These are phyloP conservation scores for Elasticomyces elasticus DNA, from an alignment of 495 filamentous ascomycete genomes.

Conservation along the genomic window DNA sequence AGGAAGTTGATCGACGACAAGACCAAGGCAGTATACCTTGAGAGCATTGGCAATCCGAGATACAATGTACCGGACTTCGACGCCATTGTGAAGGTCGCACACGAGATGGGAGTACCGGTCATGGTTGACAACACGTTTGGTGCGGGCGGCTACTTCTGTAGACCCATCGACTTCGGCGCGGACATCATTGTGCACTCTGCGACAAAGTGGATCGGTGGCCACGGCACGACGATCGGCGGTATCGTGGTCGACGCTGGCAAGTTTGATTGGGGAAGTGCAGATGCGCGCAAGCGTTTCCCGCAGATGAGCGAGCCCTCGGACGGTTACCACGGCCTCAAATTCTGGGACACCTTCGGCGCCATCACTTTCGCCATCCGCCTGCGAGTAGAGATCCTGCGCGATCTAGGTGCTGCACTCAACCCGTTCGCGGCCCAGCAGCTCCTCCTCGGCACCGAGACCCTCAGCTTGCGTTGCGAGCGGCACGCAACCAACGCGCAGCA, in stretches of 20 bases:
- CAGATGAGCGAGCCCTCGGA: constrained; percentile 86
- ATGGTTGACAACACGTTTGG: constrained; percentile 98
- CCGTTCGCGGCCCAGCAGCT: constrained; percentile 95
- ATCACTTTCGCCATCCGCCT: constrained; percentile 75
- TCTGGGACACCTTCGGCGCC: constrained; percentile 90
- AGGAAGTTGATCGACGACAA: constrained; percentile 81
- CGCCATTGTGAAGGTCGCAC: constrained; percentile 30
- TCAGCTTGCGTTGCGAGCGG: constrained; percentile 74
- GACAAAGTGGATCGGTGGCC: constrained; percentile 98
- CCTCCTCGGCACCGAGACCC: constrained; percentile 79
- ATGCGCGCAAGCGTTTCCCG: constrained; percentile 62
- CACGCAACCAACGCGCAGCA: constrained; percentile 79
- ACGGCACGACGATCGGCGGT: constrained; percentile 91
- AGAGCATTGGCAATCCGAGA: constrained; percentile 90
- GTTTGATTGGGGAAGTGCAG: constrained; percentile 92
- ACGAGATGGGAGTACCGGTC: constrained; percentile 44
- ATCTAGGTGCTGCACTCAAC: constrained; percentile 75
- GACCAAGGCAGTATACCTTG: constrained; percentile 93
- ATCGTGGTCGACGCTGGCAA: constrained; percentile 86
- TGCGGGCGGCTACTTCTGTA: constrained; percentile 82
- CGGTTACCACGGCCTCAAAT: constrained; percentile 93
- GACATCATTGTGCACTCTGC: constrained; percentile 94
- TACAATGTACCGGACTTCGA: constrained; percentile 64
- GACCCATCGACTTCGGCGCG: constrained; percentile 78
- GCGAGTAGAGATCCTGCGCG: constrained; percentile 79